phyloP scores from a whole-genome alignment of 805 yeast species.

The Teunomyces panamensis region DNA sequence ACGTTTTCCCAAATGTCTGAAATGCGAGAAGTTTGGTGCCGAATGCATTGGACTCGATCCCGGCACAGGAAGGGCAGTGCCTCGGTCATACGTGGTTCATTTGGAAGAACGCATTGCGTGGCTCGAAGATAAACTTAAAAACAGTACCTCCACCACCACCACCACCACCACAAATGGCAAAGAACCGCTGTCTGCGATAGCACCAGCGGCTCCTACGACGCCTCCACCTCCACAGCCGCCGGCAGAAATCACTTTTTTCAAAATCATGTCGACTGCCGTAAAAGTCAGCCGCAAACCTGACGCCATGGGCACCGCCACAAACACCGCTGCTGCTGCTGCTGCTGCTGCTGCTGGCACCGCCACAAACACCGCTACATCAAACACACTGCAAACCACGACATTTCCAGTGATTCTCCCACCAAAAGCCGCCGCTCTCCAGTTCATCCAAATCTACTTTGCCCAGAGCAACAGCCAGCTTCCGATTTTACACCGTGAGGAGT shows the following conservation, averaged over 20 bases:
- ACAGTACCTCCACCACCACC: constrained; percentile 16
- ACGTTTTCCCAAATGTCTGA: constrained; percentile 62
- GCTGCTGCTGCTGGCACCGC: constrained; percentile 5
- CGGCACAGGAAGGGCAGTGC: constrained; percentile 82
- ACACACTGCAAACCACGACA: constrained; percentile 10
- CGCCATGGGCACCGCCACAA: neutral
- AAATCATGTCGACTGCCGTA: constrained; percentile 73
- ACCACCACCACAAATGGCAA: neutral
- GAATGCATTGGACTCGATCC: constrained; percentile 86
- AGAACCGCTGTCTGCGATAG: neutral
- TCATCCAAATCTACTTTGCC: constrained; percentile 65
- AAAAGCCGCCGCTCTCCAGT: constrained; percentile 64
- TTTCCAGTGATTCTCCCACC: constrained; percentile 60
- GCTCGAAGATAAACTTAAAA: constrained; percentile 50
- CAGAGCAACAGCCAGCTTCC: constrained; percentile 85
- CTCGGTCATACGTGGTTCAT: constrained; percentile 72
- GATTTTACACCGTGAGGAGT: constrained; percentile 75
- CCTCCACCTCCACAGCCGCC: neutral
- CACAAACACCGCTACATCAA: constrained; percentile 15
- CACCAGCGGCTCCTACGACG: neutral
- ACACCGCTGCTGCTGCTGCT: no score
- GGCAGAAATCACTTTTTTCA: constrained; percentile 61
- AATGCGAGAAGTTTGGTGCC: constrained; percentile 59
- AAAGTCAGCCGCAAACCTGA: constrained; percentile 39
- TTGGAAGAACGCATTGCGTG: constrained; percentile 62